A percentile compares a stretch with the other conserved stretches of the same genome.
These are phyloP conservation scores for Ceratobasidium sp. DNA, from an alignment of 1,284 basidiomycete species.

Conservation along the genomic window DNA sequence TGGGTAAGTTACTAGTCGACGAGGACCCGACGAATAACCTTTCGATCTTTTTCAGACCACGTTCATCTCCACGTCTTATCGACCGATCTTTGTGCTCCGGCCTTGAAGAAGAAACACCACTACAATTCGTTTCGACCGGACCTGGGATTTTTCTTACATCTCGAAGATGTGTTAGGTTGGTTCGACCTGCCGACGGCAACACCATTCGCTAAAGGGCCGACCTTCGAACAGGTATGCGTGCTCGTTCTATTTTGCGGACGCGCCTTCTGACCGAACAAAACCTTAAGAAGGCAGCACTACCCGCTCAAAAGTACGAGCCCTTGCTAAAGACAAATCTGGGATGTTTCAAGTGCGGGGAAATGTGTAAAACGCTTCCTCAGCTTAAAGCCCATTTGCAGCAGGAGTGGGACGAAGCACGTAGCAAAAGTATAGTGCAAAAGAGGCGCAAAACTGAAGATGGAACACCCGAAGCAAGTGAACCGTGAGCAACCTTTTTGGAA, in stretches of 20 bases:
- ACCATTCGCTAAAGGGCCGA: constrained; percentile 65
- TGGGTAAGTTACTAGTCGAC: constrained; percentile 58
- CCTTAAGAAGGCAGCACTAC: constrained; percentile 66
- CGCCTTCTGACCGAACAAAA: constrained; percentile 11
- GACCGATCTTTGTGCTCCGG: constrained; percentile 78
- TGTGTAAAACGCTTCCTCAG: constrained; percentile 78
- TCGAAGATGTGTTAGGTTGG: constrained; percentile 81
- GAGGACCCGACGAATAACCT: not conserved
- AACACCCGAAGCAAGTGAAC: not conserved
- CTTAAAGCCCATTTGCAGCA: constrained; percentile 79
- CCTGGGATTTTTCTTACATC: constrained; percentile 86
- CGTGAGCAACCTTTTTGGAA: not conserved
- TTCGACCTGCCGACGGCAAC: constrained; percentile 69
- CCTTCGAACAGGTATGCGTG: constrained; percentile 19
- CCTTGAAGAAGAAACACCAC: constrained; percentile 92
- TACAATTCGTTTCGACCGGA: constrained; percentile 94
- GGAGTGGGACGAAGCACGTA: constrained; percentile 61
- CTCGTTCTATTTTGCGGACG: not conserved
- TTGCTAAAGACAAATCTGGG: constrained; percentile 74
- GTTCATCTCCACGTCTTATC: constrained; percentile 91
- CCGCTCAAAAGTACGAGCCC: constrained; percentile 68
- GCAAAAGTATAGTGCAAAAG: not conserved
- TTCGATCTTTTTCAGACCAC: constrained; percentile 67
- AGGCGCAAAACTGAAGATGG: not conserved
- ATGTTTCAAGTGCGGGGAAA: constrained; percentile 76